Evolutionary conservation across 2,329 filamentous ascomycete genomes (phyloP).

Genomic region (Stemphylium vesicarium): DNA sequence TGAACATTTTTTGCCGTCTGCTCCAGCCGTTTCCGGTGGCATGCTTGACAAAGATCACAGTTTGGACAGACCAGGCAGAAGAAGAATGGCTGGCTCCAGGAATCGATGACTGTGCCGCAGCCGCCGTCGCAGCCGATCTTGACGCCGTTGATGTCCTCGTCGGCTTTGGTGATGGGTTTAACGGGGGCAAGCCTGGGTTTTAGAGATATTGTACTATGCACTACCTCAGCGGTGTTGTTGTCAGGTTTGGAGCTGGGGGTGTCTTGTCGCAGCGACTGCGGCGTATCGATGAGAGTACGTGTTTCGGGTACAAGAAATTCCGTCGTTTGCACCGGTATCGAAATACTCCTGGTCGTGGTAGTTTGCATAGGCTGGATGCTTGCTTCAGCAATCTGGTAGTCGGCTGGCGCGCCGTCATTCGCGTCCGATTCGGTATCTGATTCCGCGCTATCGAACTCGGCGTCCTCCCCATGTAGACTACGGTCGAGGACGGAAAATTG

Average conservation of each 20-base stretch:
- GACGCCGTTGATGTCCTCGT: neutral
- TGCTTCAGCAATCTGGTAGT: too few relatives aligned
- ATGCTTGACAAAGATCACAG: slow-evolving; percentile 1
- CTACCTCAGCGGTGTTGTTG: too few relatives aligned
- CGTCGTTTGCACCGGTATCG: too few relatives aligned
- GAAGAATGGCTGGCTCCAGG: neutral
- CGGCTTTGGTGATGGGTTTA: neutral
- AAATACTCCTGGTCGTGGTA: too few relatives aligned
- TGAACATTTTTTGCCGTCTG: neutral
- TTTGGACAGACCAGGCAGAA: neutral
- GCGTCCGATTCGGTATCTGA: neutral
- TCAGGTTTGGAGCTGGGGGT: too few relatives aligned
- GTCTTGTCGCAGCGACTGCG: too few relatives aligned
- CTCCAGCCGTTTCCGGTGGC: neutral
- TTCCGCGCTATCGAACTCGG: neutral
- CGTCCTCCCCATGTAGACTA: neutral
- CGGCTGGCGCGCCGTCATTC: neutral
- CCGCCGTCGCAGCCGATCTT: neutral
- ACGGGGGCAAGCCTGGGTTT: too few relatives aligned
- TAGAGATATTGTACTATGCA: too few relatives aligned
- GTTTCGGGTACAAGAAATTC: too few relatives aligned
- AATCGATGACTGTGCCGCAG: neutral
- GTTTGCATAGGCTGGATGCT: too few relatives aligned
- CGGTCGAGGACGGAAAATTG: neutral
- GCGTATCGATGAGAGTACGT: too few relatives aligned